Percentiles rank a stretch among this genome's conserved stretches.
phyloP scores from a whole-genome alignment of 2,329 filamentous ascomycete genomes.

The Teratosphaeria nubilosa region DNA sequence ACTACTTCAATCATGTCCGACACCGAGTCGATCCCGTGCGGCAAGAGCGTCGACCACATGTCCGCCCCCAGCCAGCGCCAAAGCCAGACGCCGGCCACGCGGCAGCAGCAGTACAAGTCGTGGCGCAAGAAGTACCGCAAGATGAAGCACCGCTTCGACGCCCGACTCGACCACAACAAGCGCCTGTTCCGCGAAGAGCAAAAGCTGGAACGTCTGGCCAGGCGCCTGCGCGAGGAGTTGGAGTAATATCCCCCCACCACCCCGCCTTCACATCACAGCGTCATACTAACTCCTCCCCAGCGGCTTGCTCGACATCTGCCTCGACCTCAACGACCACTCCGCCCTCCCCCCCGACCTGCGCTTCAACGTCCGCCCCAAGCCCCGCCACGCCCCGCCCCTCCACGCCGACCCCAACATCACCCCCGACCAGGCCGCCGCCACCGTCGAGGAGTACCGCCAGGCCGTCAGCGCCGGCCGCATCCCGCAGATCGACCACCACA shows the following conservation, averaged over 20 bases:
- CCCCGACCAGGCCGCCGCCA: slow-evolving; percentile 20
- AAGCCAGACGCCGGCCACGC: background rate
- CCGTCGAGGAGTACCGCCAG: slow-evolving; percentile 24
- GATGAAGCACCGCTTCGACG: slow-evolving; percentile 71
- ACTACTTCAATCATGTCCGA: slow-evolving; percentile 16
- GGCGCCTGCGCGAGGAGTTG: slow-evolving; percentile 79
- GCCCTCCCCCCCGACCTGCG: slow-evolving; percentile 14
- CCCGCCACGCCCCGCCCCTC: slow-evolving; percentile 49
- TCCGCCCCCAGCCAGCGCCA: background rate
- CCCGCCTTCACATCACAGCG: too few species aligned
- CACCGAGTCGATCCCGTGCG: slow-evolving; percentile 19
- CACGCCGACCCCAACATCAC: slow-evolving; percentile 21
- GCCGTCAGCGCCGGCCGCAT: slow-evolving; percentile 25
- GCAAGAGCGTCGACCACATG: slow-evolving; percentile 12
- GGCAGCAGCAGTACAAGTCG: slow-evolving; percentile 24
- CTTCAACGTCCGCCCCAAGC: slow-evolving; percentile 59
- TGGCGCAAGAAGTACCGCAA: slow-evolving; percentile 80
- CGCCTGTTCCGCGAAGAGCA: slow-evolving; percentile 72
- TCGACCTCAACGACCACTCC: slow-evolving; percentile 80
- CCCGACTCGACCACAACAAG: slow-evolving; percentile 71
- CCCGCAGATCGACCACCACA: slow-evolving; percentile 21
- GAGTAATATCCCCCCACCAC: slow-evolving; percentile 53
- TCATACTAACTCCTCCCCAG: slow-evolving; percentile 39
- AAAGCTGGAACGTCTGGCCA: slow-evolving; percentile 68
- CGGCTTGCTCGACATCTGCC: slow-evolving; percentile 75